A percentile compares a stretch with the other conserved stretches of the same genome.
These are phyloP conservation scores for Schizochytrium sp. DNA, from an alignment of 108 stramenopile species.

Conservation along the genomic window DNA sequence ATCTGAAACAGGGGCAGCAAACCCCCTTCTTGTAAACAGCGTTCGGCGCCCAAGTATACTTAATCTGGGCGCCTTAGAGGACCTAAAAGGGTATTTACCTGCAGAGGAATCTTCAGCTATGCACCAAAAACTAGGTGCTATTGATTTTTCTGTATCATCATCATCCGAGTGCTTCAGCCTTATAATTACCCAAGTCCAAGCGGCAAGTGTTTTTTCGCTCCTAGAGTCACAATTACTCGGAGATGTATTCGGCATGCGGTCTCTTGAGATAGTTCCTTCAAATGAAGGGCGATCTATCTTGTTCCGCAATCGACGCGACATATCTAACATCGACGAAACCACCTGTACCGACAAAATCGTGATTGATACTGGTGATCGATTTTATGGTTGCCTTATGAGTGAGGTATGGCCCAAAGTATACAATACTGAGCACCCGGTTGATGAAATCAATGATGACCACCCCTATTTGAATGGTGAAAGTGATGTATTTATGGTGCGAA, in stretches of 20 bases:
- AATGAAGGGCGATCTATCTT: background rate
- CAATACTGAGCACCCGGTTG: too few relatives aligned
- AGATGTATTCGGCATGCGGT: background rate
- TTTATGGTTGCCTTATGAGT: background rate
- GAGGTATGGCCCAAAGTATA: background rate
- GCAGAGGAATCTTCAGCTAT: background rate
- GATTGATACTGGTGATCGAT: background rate
- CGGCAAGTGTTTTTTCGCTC: background rate
- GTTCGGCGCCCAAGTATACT: background rate
- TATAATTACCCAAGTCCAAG: background rate
- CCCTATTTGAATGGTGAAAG: too few relatives aligned
- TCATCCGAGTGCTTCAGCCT: background rate
- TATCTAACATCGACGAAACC: background rate
- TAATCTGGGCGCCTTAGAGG: background rate
- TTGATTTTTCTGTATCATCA: background rate
- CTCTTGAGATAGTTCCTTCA: background rate
- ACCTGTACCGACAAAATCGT: background rate
- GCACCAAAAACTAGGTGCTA: background rate
- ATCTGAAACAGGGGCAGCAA: conserved; percentile 5
- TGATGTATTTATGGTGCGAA: too few relatives aligned
- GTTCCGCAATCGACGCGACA: background rate
- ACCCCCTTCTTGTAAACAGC: conserved; percentile 3
- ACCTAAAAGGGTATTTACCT: background rate
- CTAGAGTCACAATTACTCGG: conserved; percentile 8
- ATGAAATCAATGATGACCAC: too few relatives aligned